phyloP scores from a whole-genome alignment of 2,329 filamentous ascomycete species.

The Claviceps humidiphila region DNA sequence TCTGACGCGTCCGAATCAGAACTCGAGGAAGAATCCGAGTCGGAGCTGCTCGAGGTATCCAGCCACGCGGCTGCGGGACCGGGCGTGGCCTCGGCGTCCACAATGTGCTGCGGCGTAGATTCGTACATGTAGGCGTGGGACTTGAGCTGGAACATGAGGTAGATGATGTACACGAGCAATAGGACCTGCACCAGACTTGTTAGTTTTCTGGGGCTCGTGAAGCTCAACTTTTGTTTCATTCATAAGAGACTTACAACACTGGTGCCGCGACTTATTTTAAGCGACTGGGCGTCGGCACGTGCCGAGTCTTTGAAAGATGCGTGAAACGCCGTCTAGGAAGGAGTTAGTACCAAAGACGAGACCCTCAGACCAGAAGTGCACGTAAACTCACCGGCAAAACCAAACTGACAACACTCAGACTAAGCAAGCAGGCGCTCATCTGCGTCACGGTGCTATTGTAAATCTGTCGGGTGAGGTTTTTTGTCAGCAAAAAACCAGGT shows the following conservation, averaged over 20 bases:
- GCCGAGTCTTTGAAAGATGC: conserved; percentile 58
- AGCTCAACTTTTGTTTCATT: conserved; percentile 8
- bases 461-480: conserved; percentile 34
- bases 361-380: too few relatives aligned
- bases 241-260: conserved; percentile 53
- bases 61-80: conserved; percentile 74
- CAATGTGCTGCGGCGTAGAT: conserved; percentile 82
- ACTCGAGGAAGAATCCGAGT: conserved; percentile 40
- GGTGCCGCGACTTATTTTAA: conserved; percentile 80
- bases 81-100: conserved; percentile 81
- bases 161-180: conserved; percentile 68
- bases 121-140: conserved; percentile 87
- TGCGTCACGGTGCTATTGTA: conserved; percentile 94
- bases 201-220: background rate
- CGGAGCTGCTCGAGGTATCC: conserved; percentile 51
- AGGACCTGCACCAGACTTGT: conserved; percentile 39
- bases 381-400: conserved; percentile 54
- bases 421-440: conserved; percentile 88
- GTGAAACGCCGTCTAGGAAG: conserved; percentile 66
- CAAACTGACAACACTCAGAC: conserved; percentile 79
- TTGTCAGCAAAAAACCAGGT: background rate
- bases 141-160: conserved; percentile 82
- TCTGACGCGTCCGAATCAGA: conserved; percentile 56
- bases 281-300: conserved; percentile 54
- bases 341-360: conserved; percentile 11